These are phyloP conservation scores for Glycyrrhiza uralensis DNA, from an alignment of 306 rosid species.

Conservation along the genomic window DNA sequence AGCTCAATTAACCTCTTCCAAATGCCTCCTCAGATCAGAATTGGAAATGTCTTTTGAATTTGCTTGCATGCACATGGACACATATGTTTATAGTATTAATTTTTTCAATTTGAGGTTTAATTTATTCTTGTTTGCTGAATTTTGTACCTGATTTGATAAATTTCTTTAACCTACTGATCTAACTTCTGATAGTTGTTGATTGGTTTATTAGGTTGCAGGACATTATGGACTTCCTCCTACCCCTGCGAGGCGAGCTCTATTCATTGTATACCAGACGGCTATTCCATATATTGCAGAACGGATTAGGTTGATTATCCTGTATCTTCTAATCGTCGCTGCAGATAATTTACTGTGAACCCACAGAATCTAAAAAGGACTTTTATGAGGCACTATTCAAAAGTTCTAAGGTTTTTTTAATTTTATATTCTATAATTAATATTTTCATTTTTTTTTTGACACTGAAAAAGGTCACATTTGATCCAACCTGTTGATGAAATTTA, in stretches of 20 bases:
- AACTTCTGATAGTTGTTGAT: conserved; percentile 1
- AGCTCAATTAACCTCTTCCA: no score
- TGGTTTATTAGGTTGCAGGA: conserved; percentile 61
- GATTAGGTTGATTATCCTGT: no score
- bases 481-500: conserved; percentile 20
- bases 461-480: conserved; percentile 20
- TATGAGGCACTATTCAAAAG: conserved; percentile 84
- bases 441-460: background rate
- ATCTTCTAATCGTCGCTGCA: conserved; percentile 84
- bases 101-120: no score
- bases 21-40: no score
- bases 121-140: background rate
- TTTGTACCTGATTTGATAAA: background rate
- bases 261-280: no score
- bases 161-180: background rate
- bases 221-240: conserved; percentile 83
- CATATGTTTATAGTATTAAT: no score
- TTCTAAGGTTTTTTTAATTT: conserved; percentile 61
- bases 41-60: no score
- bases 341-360: conserved; percentile 86
- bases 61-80: no score
- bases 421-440: background rate
- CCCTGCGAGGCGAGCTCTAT: no score
- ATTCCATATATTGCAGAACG: no score
- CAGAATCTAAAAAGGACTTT: conserved; percentile 89